Conservation (phyloP, 192 early-diverging fungal genomes). For the Chytriomyces confervae region DNA sequence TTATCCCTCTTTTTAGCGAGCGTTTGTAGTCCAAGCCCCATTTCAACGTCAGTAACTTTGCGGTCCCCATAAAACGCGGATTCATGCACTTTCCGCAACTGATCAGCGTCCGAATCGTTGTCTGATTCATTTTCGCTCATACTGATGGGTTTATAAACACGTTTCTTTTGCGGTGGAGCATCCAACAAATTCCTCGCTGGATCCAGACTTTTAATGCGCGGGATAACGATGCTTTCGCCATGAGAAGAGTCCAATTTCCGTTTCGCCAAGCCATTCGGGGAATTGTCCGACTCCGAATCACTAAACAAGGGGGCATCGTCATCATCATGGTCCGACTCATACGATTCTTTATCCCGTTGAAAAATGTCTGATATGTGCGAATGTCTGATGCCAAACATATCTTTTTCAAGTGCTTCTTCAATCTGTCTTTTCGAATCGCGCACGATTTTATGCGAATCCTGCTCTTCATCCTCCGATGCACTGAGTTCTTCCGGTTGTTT, state of each 20-base stretch:
- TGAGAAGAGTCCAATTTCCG: no score
- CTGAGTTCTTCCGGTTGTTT: no score
- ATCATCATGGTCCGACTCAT: not conserved
- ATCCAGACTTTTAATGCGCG: no score
- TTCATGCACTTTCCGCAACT: not conserved
- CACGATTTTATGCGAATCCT: not conserved
- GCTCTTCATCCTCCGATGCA: constrained; percentile 27
- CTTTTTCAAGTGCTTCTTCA: constrained; percentile 34
- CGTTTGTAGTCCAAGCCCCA: not conserved
- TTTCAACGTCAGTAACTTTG: not conserved
- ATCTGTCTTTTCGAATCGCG: not conserved
- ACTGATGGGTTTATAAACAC: constrained; percentile 7
- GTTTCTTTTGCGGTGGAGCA: not conserved
- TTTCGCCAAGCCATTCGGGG: not conserved
- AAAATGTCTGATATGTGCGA: not conserved
- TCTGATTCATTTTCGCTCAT: not conserved
- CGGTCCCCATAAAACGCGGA: constrained; percentile 4
- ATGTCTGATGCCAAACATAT: not conserved
- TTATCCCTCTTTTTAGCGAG: not conserved
- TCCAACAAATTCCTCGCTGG: no score
- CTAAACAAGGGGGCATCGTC: not conserved
- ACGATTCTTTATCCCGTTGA: not conserved
- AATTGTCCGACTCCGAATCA: not conserved
- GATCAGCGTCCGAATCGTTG: not conserved
- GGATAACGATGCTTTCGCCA: no score